These are phyloP conservation scores for Lactarius psammicola DNA, from an alignment of 768 basidiomycete species.

Conservation along the genomic window DNA sequence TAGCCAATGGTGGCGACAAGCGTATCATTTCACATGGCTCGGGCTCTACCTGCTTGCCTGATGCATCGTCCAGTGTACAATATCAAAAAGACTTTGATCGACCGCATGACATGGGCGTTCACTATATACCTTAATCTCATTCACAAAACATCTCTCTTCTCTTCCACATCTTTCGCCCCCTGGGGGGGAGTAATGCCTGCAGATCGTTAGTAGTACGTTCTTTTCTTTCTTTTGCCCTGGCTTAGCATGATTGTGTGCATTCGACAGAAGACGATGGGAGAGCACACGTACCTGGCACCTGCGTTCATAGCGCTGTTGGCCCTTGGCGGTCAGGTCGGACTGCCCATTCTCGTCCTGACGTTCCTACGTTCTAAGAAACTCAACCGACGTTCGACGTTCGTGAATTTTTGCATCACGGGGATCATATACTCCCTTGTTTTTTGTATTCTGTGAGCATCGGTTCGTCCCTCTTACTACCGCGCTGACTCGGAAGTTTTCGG, in stretches of 20 bases:
- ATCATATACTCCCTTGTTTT: constrained; percentile 53
- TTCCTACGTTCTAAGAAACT: constrained; percentile 44
- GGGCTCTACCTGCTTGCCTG: too few species aligned
- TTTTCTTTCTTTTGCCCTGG: background rate
- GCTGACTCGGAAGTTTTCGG: background rate
- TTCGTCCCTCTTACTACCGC: background rate
- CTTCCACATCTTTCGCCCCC: background rate
- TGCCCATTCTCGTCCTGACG: constrained; percentile 49
- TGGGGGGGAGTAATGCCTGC: background rate
- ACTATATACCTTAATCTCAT: background rate
- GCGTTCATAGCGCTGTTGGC: constrained; percentile 49
- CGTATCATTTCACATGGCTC: too few species aligned
- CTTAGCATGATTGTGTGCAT: background rate
- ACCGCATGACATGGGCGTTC: background rate
- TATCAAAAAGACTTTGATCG: background rate
- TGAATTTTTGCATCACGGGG: constrained; percentile 60
- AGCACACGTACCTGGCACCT: constrained; percentile 34
- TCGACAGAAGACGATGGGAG: constrained; percentile 3
- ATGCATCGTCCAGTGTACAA: background rate
- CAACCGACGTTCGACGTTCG: constrained; percentile 49
- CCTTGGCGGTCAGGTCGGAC: constrained; percentile 51
- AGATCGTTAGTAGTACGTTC: background rate
- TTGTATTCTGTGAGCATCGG: constrained; percentile 47
- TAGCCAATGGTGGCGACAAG: background rate
- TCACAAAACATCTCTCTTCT: background rate